Evolutionary conservation across 768 basidiomycete species (phyloP).

Genomic region (Leucocoprinus leucothites): DNA sequence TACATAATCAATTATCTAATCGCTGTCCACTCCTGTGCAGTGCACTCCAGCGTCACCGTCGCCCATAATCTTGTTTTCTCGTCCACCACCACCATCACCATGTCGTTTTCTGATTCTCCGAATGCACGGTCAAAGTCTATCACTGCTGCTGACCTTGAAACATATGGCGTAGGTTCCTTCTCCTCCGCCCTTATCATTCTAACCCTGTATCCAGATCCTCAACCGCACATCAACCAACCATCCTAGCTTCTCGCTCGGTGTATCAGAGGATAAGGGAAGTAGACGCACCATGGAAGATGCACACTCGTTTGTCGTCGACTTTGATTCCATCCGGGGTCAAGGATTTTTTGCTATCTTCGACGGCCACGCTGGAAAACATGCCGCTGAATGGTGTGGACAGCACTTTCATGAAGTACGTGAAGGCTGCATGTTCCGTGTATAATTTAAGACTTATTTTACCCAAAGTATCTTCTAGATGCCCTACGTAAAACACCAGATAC

Average conservation of each 20-base stretch:
- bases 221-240: constrained; percentile 74
- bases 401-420: constrained; percentile 84
- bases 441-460: constrained; percentile 1
- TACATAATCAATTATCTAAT: constrained; percentile 13
- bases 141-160: constrained; percentile 74
- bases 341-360: constrained; percentile 99
- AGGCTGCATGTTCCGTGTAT: background rate
- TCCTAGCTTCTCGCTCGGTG: constrained; percentile 64
- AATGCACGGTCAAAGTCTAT: constrained; percentile 83
- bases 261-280: constrained; percentile 84
- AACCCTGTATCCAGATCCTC: constrained; percentile 44
- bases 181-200: constrained; percentile 2
- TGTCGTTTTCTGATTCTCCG: constrained; percentile 55
- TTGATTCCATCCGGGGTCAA: constrained; percentile 86
- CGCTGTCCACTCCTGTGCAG: background rate
- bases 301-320: constrained; percentile 95
- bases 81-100: constrained; percentile 18
- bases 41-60: constrained; percentile 11
- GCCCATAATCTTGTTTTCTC: background rate
- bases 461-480: constrained; percentile 59
- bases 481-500: constrained; percentile 55
- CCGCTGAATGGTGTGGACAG: constrained; percentile 97
- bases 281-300: constrained; percentile 97
- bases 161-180: constrained; percentile 60
- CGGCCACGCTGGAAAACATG: constrained; percentile 97